Evolutionary conservation across 208 protist species (phyloP), one percentile per base, ranked within the genome.

Genomic region (Wallacemonas rigidus): DNA sequence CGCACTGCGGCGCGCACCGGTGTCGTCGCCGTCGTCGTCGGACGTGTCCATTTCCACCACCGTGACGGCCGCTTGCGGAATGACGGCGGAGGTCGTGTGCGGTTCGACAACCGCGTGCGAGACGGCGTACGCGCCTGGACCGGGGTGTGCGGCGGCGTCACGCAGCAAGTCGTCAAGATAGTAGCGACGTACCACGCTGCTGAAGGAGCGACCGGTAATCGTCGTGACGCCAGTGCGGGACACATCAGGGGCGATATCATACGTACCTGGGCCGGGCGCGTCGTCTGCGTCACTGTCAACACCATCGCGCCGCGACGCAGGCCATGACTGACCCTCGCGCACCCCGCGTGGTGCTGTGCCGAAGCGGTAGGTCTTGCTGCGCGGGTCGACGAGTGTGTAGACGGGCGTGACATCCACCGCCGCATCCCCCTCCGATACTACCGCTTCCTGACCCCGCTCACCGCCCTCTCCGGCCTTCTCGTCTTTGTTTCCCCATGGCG

Each of bases 291-390:
- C 26, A 26, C 26, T 26, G 26, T 26, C 26, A 26, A 26, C 26
- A 26, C 26, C 26, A 26, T 26, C 26, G 26, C 26, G 26, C 26
- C 26, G 26, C 26, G 26, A 26, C 26, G 26, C 26, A 26, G 26
- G 26, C 26, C 26, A 0, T 26, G 45, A 50, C 8, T 6, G 70
- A 51, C 26, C 56, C 17, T 63, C 67, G 44, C 62, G 5, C 1
- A 77, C 5, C 9, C 75, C 63, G 55, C 84, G 87, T n/a, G 80
- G 71, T 17, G 84, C 74, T 15, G 73, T 86, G 38, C 80, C 78
- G 63, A 87, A 88, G 44, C 47, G 47, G 64, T 57, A 55, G 12
- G 64, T 15, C 35, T 39, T 70, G 9, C 35, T 50, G 48, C 62
- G 35, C 47, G 41, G 67, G 1, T 40, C 69, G n/a, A 44, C 40